Evolutionary conservation across 225 moss, liverwort and hornwort species (phyloP).

Genomic region (Straminergon stramineum): DNA sequence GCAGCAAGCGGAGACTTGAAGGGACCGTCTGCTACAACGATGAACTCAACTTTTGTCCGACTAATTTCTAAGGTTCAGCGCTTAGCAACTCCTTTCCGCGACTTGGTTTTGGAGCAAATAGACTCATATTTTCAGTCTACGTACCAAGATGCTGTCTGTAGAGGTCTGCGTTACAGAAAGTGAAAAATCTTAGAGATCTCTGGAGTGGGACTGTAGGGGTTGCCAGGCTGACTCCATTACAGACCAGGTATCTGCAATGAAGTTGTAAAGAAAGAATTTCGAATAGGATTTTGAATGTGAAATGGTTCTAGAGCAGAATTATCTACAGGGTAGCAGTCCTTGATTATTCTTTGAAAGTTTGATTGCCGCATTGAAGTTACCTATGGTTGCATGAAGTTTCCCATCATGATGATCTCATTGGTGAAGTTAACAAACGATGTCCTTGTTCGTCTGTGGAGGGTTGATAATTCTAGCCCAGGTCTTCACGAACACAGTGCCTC

Average conservation of each 20-base stretch:
- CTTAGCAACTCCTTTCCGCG: background rate
- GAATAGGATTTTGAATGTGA: background rate
- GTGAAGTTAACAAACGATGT: background rate
- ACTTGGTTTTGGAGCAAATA: background rate
- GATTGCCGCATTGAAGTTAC: background rate
- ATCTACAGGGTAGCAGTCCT: background rate
- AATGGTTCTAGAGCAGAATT: background rate
- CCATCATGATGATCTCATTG: background rate
- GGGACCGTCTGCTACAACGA: background rate
- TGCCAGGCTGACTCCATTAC: background rate
- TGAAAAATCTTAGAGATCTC: background rate
- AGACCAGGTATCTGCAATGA: background rate
- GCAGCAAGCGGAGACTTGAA: slow-evolving; percentile 10
- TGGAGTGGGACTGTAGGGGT: background rate
- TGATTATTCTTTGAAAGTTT: background rate
- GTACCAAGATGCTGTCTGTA: background rate
- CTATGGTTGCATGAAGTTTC: background rate
- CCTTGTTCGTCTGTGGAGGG: background rate
- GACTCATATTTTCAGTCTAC: background rate
- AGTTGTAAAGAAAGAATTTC: background rate
- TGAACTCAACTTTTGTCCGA: background rate
- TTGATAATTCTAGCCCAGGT: background rate
- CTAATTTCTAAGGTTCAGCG: background rate
- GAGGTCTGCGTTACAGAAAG: background rate
- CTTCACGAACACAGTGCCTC: background rate